A percentile compares a stretch with the other conserved stretches of the same genome.
Conservation (phyloP, 2,329 filamentous ascomycete species). For the Waltergamsia citrina region DNA sequence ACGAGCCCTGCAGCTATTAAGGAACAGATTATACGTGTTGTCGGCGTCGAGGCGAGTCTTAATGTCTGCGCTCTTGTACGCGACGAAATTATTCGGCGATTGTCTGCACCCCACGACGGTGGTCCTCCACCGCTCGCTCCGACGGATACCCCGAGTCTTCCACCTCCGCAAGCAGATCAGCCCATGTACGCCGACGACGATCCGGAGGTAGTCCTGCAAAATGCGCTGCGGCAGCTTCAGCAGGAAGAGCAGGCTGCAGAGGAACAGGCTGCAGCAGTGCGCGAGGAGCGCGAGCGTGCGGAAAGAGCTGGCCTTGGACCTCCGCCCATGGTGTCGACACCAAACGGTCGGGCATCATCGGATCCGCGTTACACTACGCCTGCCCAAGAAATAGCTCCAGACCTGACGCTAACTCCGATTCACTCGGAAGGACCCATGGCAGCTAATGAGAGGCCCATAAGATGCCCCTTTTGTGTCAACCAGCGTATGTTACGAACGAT, state of each 20-base stretch:
- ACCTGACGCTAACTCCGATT: slow-evolving; percentile 46
- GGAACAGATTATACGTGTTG: slow-evolving; percentile 44
- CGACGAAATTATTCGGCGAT: slow-evolving; percentile 42
- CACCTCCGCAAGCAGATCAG: slow-evolving; percentile 21
- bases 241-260: slow-evolving; percentile 50
- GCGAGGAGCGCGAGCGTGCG: slow-evolving; percentile 40
- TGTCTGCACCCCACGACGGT: slow-evolving; percentile 12
- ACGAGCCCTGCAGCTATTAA: slow-evolving; percentile 51
- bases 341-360: slow-evolving; percentile 15
- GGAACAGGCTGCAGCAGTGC: slow-evolving; percentile 43
- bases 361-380: slow-evolving; percentile 23
- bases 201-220: slow-evolving; percentile 48
- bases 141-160: slow-evolving; percentile 12
- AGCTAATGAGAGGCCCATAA: slow-evolving; percentile 36
- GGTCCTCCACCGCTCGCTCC: slow-evolving; percentile 12
- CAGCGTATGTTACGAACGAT: slow-evolving; percentile 50
- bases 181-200: slow-evolving; percentile 41
- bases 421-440: slow-evolving; percentile 37
- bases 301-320: slow-evolving; percentile 21
- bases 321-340: slow-evolving; percentile 21
- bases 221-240: slow-evolving; percentile 48
- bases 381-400: slow-evolving; percentile 22
- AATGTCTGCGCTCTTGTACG: slow-evolving; percentile 46
- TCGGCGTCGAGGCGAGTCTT: slow-evolving; percentile 45
- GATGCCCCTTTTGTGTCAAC: slow-evolving; percentile 53